These are phyloP conservation scores for Talaromyces ruber DNA, from an alignment of 495 filamentous ascomycete genomes.

Conservation along the genomic window DNA sequence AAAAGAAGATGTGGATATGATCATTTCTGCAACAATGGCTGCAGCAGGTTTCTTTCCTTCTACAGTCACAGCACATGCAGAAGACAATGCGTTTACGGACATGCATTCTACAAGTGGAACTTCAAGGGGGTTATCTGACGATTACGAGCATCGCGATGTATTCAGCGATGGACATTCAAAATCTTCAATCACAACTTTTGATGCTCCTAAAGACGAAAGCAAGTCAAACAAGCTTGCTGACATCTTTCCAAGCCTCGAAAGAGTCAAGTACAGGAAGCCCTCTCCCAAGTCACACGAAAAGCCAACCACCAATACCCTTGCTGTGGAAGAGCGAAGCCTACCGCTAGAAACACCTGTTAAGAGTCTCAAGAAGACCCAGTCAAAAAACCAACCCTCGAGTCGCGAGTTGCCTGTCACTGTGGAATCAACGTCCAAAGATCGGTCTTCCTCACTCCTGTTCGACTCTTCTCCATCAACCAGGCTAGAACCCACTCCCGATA, in stretches of 20 bases:
- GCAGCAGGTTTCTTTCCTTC: conserved; percentile 4
- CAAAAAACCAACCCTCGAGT: background rate
- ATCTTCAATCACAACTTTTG: background rate
- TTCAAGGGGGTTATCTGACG: background rate
- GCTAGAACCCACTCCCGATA: conserved; percentile 12
- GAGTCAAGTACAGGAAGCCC: conserved; percentile 25
- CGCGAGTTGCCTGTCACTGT: conserved; percentile 16
- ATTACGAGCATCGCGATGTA: background rate
- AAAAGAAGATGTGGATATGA: conserved; percentile 3
- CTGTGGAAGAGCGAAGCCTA: background rate
- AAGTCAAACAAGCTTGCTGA: conserved; percentile 21
- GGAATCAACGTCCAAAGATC: conserved; percentile 45
- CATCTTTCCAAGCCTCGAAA: conserved; percentile 31
- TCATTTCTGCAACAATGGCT: conserved; percentile 1
- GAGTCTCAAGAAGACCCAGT: background rate
- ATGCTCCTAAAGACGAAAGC: background rate
- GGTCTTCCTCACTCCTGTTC: conserved; percentile 45
- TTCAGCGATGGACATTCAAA: background rate
- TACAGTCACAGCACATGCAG: background rate
- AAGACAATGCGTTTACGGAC: background rate
- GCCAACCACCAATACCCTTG: background rate
- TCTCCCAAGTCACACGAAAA: conserved; percentile 1
- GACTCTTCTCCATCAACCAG: conserved; percentile 41
- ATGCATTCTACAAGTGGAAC: conserved; percentile 4
- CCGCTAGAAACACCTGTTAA: background rate